Evolutionary conservation across 2,329 filamentous ascomycete genomes (phyloP), one percentile per base, ranked within the genome.

Genomic region (Fusarium sp.): DNA sequence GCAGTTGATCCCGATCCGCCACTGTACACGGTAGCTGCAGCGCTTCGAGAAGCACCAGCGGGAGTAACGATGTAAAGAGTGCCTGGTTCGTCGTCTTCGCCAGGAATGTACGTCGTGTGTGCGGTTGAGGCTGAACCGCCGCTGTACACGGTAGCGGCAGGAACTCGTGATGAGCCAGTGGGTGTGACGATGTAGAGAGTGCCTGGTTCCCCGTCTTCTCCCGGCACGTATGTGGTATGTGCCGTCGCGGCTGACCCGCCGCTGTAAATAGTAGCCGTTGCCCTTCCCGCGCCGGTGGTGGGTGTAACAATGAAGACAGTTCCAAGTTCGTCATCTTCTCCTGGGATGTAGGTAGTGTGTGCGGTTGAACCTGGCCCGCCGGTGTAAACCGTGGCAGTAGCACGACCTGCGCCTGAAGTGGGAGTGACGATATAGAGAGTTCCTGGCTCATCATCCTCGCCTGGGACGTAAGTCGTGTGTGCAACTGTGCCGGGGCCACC

Each of bases 341-440:
- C 49, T 11, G 49, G 31, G 8, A 36, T 13, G 18, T 53, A 34
- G 14, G 29, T 53, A n/a, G 31, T 23, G 10, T 53, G 49, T 8
- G 49, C 49, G 11, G 18, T 16, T 10, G 49, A 23, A 4, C 13
- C 31, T 2, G 49, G 49, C 9, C 49, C 50, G 11, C 29, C 50
- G 7, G 14, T 33, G 18, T 34, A 53, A 14, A 53, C 13, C 2
- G 50, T 53, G 6, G 16, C 16, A 10, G 29, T 34, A 23, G 6
- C 38, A 13, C 38, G 38, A 33, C 16, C 23, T 6, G 49, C 14
- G 4, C 6, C n/a, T 11, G 42, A n/a, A 3, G 65, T 68, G 3
- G 65, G 65, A 0, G 65, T 68, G 5, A 65, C 50, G 1, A 68
- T 29, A 0, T 68, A 36, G 3, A 68, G 27, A 1, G 65, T 65